These are phyloP conservation scores for Persicaria maculosa DNA, from an alignment of 148 eudicot genomes.

Conservation along the genomic window DNA sequence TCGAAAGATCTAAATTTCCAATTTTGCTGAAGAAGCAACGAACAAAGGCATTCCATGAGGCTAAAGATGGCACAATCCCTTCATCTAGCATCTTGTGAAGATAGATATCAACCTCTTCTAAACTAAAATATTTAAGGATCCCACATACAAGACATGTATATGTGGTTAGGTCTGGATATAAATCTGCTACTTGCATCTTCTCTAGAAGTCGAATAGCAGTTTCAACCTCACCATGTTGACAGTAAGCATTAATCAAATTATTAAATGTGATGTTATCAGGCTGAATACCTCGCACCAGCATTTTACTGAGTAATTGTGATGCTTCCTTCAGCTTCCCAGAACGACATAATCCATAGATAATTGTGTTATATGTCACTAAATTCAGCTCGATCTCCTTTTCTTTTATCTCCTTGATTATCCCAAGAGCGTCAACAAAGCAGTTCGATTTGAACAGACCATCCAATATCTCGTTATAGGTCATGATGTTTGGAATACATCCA, in stretches of 20 bases:
- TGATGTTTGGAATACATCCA: slow-evolving; percentile 39
- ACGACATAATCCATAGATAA: slow-evolving; percentile 46
- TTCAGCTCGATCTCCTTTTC: slow-evolving; percentile 42
- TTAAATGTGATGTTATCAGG: slow-evolving; percentile 64
- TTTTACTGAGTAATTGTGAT: slow-evolving; percentile 43
- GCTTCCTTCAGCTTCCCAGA: slow-evolving; percentile 38
- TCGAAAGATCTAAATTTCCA: slow-evolving; percentile 16
- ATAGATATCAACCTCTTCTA: slow-evolving; percentile 35
- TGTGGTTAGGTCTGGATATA: slow-evolving; percentile 37
- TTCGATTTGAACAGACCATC: slow-evolving; percentile 47
- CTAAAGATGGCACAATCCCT: slow-evolving; percentile 41
- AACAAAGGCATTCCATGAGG: slow-evolving; percentile 51
- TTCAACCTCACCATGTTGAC: slow-evolving; percentile 38
- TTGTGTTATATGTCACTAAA: slow-evolving; percentile 55
- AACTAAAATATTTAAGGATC: slow-evolving; percentile 29
- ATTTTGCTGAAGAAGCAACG: slow-evolving; percentile 36
- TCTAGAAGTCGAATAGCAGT: slow-evolving; percentile 42
- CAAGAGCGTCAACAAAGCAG: slow-evolving; percentile 27
- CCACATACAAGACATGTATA: slow-evolving; percentile 57
- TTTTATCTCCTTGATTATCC: slow-evolving; percentile 45
- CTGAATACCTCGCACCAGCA: slow-evolving; percentile 43
- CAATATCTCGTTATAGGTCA: slow-evolving; percentile 59
- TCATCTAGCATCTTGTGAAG: slow-evolving; percentile 51
- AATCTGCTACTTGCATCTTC: slow-evolving; percentile 31
- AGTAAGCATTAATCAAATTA: slow-evolving; percentile 41